Base-by-base conservation (phyloP, 257 asterid species). In the Striga asiatica region DNA sequence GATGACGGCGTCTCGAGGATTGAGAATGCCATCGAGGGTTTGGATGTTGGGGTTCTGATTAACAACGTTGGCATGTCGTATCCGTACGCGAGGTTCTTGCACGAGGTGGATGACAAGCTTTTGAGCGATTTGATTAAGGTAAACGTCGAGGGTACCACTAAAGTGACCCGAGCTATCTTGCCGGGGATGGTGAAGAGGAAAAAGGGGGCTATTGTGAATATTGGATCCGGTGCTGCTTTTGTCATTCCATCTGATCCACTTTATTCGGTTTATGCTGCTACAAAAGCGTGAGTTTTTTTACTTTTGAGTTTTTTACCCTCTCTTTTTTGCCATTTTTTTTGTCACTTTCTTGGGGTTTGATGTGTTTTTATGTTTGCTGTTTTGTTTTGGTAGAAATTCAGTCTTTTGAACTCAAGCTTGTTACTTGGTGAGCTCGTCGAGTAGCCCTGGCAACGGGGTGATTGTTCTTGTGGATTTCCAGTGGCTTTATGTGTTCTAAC, bases 231-330 rank as follows among this genome's bases (percentile, higher is more conserved):
- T 28, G 81, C 95, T 42, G 94, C 98, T 32, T 77, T 74, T 47
- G 82, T 92, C 32, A 74, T 88, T 23, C 98, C 98, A 31, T 72
- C 97, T 2, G 97, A 88, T 76, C 98, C 98, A 18, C 95, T 92
- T 27, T 84, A 88, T 43, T 79, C 98, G 62, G 97, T 92, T 54
- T 92, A 92, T 66, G 98, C 97, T 41, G 98, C 98, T 29, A 65
- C 97, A 10, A 92, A 92, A 92, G 94, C 97, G 98, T 91, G 72
- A 87, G 95, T 56, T 0, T 3, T 47, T 66, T 47, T 41, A n/a
- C 24, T 2, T 39, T 29, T 34, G 14, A 4, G 27, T 28, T 20
- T 47, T 10, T 6, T 19, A 19, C 5, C 3, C 8, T 45, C 11
- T 46, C 27, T 17, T 2, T 13, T 43, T 0, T 46, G 10, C 20